Base-by-base conservation (phyloP, 1,284 basidiomycete species). In the Leccinum huronense region DNA sequence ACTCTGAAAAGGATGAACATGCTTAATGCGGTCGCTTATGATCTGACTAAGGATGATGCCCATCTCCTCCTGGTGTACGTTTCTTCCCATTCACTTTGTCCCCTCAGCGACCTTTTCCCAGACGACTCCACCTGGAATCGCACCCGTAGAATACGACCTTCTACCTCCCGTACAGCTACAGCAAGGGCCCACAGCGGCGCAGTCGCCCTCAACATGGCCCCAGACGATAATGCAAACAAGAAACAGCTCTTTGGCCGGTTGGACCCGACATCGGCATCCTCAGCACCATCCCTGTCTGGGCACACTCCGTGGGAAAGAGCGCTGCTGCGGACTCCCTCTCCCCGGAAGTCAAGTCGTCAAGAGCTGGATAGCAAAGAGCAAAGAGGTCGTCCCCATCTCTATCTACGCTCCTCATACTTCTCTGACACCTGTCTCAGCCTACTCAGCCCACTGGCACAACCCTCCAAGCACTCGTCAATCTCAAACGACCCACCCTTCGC, bases 381-480 rank as follows among this genome's bases (percentile, higher is more conserved):
- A 93, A 79, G 87, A 93, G 83, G 92, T 93, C 60, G 42, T n/a
- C 42, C 33, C 58, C 23, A 7, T 31, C 14, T 11, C 55, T 5
- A 11, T 11, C 27, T 51, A 0, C 6, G 13, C 4, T 27, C 10
- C 0, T n/a, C 8, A 0, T 27, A 3, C 36, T 30, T 23, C 36
- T 6, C 3, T 62, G 27, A 68, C 57, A n/a, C 34, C 58, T 31
- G 0, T 57, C n/a, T 31, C 66, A 93, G 90, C 77, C 85, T 16
- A 83, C 88, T 9, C 90, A 94, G 70, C 86, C 93, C 0, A 95
- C 94, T 23, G 23, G 23, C 0, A 96, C 94, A 0, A 95, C 93
- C 1, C 81, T 96, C 1, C 94, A 96, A 78, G 94, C 94, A 1
- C 83, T 95, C 36, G 93, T 96, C 66, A 96, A 95, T 73, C 86